A percentile compares a stretch with the other conserved stretches of the same genome.
Conservation (phyloP, 108 stramenopile species). For the Stephanodiscus triporus region DNA sequence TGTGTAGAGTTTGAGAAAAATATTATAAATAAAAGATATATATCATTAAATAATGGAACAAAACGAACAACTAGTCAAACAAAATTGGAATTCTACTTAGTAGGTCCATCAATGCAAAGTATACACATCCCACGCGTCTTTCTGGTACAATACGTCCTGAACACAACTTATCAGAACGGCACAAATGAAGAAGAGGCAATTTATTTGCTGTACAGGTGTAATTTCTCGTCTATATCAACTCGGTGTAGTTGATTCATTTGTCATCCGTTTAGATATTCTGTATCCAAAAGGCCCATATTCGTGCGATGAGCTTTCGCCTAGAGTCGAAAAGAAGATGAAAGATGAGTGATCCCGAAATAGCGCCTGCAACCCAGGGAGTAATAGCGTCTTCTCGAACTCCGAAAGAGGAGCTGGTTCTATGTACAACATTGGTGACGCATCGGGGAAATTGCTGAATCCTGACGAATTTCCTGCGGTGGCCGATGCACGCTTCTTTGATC, state of each 20-base stretch:
- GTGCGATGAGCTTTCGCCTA: slow-evolving; percentile 10
- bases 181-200: no score
- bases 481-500: slow-evolving; percentile 24
- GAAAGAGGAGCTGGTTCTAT: slow-evolving; percentile 80
- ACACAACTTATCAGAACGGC: background rate
- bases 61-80: no score
- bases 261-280: slow-evolving; percentile 1
- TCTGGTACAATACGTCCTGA: background rate
- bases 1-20: no score
- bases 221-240: no score
- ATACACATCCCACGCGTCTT: background rate
- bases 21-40: no score
- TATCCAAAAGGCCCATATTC: slow-evolving; percentile 50
- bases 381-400: slow-evolving; percentile 67
- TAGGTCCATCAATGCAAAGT: background rate
- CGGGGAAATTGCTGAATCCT: slow-evolving; percentile 40
- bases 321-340: slow-evolving; percentile 23
- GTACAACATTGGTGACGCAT: slow-evolving; percentile 76
- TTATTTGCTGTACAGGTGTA: no score
- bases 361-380: slow-evolving; percentile 77
- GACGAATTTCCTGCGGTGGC: slow-evolving; percentile 33
- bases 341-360: slow-evolving; percentile 74
- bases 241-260: background rate
- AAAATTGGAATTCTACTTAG: background rate
- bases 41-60: no score